phyloP scores from a whole-genome alignment of 2,329 filamentous ascomycete genomes.

The Xylaria sp. region DNA sequence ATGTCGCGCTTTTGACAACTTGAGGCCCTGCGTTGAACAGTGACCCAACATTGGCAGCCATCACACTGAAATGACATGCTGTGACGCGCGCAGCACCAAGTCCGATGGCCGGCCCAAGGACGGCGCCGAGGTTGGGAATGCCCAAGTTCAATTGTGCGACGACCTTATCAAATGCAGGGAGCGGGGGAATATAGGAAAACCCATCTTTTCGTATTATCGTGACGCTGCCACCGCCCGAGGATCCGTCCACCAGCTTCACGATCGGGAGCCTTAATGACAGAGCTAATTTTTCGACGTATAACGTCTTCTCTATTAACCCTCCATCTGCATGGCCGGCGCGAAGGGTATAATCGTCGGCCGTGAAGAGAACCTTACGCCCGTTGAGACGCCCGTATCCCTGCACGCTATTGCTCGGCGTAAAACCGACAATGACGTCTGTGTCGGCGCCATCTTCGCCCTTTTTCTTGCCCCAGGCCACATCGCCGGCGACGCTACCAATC shows the following conservation, averaged over 20 bases:
- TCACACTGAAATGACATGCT: slow-evolving; percentile 26
- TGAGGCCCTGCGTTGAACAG: slow-evolving; percentile 26
- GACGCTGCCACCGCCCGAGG: slow-evolving; percentile 25
- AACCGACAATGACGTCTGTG: slow-evolving; percentile 12
- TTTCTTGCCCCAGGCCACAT: slow-evolving; percentile 19
- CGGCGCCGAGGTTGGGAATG: slow-evolving; percentile 27
- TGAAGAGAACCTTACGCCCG: slow-evolving; percentile 26
- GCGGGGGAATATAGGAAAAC: slow-evolving; percentile 25
- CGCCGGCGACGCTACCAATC: slow-evolving; percentile 24
- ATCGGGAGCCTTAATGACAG: slow-evolving; percentile 26
- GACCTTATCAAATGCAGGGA: slow-evolving; percentile 24
- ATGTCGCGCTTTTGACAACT: slow-evolving; percentile 24
- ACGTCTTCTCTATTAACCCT: slow-evolving; percentile 22
- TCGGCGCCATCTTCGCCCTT: slow-evolving; percentile 8
- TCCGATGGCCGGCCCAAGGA: slow-evolving; percentile 26
- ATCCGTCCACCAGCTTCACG: slow-evolving; percentile 28
- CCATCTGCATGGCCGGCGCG: slow-evolving; percentile 26
- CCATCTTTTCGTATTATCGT: slow-evolving; percentile 20
- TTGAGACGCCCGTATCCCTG: slow-evolving; percentile 21
- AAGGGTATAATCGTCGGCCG: slow-evolving; percentile 25
- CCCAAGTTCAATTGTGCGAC: slow-evolving; percentile 25
- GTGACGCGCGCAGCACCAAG: slow-evolving; percentile 27
- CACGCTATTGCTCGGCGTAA: slow-evolving; percentile 26
- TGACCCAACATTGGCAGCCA: slow-evolving; percentile 21
- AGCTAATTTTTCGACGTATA: slow-evolving; percentile 26